Conservation (phyloP, 1,284 basidiomycete species). For the Pterulicium gracile region DNA sequence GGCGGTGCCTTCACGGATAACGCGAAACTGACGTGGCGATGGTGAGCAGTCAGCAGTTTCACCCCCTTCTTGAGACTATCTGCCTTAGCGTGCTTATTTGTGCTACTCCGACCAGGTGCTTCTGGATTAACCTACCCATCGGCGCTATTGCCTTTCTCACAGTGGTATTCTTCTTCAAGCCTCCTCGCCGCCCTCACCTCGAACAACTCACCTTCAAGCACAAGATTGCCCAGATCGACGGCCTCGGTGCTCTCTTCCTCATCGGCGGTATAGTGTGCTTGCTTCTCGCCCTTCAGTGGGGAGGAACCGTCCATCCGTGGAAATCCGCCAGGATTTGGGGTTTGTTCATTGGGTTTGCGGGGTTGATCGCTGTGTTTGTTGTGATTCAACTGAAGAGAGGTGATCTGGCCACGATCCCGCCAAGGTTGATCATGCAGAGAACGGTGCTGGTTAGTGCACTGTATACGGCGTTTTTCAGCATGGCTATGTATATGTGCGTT, state of each 20-base stretch:
- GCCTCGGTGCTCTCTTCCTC: slow-evolving; percentile 25
- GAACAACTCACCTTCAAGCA: slow-evolving; percentile 12
- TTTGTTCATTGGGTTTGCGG: slow-evolving; percentile 25
- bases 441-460: slow-evolving; percentile 21
- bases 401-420: slow-evolving; percentile 18
- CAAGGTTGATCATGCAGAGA: slow-evolving; percentile 16
- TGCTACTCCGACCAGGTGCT: slow-evolving; percentile 14
- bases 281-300: slow-evolving; percentile 29
- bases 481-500: slow-evolving; percentile 21
- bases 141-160: slow-evolving; percentile 22
- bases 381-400: slow-evolving; percentile 24
- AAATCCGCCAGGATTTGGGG: slow-evolving; percentile 15
- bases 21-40: slow-evolving; percentile 27
- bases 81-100: not conserved
- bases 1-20: slow-evolving; percentile 30
- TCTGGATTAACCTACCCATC: slow-evolving; percentile 35
- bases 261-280: slow-evolving; percentile 25
- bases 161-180: slow-evolving; percentile 23
- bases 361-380: slow-evolving; percentile 22
- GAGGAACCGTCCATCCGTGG: slow-evolving; percentile 28
- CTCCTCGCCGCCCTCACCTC: slow-evolving; percentile 8
- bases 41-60: slow-evolving; percentile 17
- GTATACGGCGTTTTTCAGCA: slow-evolving; percentile 27
- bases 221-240: slow-evolving; percentile 24
- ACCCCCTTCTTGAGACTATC: not conserved